These are phyloP conservation scores for Epichloe gansuensis DNA, from an alignment of 2,329 filamentous ascomycete species.

Conservation along the genomic window DNA sequence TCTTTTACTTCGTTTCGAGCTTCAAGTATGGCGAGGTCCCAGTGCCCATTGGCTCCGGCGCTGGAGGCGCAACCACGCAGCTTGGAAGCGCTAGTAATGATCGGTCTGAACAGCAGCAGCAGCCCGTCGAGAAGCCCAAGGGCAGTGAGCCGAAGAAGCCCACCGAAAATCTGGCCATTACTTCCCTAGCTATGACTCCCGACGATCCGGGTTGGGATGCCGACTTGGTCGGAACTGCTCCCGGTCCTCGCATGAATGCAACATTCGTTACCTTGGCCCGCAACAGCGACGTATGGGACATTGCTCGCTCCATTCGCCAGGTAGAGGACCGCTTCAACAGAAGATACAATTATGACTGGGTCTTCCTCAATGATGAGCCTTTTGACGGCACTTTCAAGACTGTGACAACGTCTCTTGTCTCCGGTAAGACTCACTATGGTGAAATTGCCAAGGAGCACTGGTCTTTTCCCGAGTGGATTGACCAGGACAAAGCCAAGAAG, in stretches of 20 bases:
- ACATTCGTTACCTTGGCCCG: conserved; percentile 94
- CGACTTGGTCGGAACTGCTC: conserved; percentile 37
- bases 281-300: conserved; percentile 92
- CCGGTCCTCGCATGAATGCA: conserved; percentile 77
- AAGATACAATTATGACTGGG: conserved; percentile 97
- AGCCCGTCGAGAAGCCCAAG: conserved; percentile 9
- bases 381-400: conserved; percentile 92
- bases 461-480: conserved; percentile 94
- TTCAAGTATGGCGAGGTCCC: conserved; percentile 33
- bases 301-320: conserved; percentile 87
- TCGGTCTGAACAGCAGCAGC: conserved; percentile 1
- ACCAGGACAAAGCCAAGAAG: conserved; percentile 81
- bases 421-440: conserved; percentile 83
- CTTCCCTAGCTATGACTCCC: conserved; percentile 39
- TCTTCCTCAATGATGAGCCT: conserved; percentile 92
- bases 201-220: conserved; percentile 39
- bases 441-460: conserved; percentile 85
- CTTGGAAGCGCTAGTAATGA: neutral
- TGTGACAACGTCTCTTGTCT: conserved; percentile 78
- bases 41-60: conserved; percentile 7
- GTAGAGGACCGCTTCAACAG: conserved; percentile 97
- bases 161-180: conserved; percentile 15
- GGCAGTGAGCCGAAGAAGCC: conserved; percentile 13
- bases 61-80: neutral
- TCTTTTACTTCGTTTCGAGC: conserved; percentile 72